phyloP scores from a whole-genome alignment of 306 rosid genomes.

The Castanea sativa region DNA sequence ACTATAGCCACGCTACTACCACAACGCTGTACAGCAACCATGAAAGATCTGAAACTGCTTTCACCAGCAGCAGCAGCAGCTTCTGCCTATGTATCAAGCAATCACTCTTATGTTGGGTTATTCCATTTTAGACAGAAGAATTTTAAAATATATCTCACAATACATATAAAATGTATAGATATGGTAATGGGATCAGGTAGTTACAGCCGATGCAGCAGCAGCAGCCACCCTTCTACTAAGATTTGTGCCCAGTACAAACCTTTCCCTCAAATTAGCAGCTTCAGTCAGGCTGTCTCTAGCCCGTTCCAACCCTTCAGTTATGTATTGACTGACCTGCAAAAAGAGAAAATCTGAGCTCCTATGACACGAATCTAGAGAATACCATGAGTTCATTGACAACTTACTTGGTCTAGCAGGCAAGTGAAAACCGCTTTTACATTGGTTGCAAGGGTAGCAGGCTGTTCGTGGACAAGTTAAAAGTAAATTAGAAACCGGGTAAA shows the following conservation, averaged over 20 bases:
- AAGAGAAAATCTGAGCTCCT: constrained; percentile 17
- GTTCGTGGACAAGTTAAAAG: constrained; percentile 28
- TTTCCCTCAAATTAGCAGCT: constrained; percentile 96
- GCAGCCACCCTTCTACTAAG: constrained; percentile 96
- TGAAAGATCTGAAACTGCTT: constrained; percentile 98
- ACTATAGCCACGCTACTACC: constrained; percentile 99
- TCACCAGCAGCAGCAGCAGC: constrained; percentile 99
- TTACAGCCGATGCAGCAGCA: constrained; percentile 98
- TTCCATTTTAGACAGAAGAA: constrained; percentile 1
- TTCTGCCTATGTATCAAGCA: constrained; percentile 76
- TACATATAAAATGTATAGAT: constrained; percentile 24
- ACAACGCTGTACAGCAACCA: constrained; percentile 99
- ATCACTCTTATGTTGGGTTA: constrained; percentile 25
- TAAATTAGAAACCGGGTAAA: constrained; percentile 5
- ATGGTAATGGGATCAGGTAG: constrained; percentile 20
- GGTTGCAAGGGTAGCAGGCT: constrained; percentile 86
- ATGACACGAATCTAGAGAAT: constrained; percentile 21
- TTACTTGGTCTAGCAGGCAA: constrained; percentile 96
- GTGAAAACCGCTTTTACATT: constrained; percentile 86
- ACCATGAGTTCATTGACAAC: constrained; percentile 30
- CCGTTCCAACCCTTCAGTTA: constrained; percentile 94
- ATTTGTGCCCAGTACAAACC: constrained; percentile 74
- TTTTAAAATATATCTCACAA: not conserved
- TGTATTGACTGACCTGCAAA: constrained; percentile 87
- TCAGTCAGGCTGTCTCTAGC: constrained; percentile 93